phyloP scores from a whole-genome alignment of 2,329 filamentous ascomycete genomes.

The Diaporthe ampelina region DNA sequence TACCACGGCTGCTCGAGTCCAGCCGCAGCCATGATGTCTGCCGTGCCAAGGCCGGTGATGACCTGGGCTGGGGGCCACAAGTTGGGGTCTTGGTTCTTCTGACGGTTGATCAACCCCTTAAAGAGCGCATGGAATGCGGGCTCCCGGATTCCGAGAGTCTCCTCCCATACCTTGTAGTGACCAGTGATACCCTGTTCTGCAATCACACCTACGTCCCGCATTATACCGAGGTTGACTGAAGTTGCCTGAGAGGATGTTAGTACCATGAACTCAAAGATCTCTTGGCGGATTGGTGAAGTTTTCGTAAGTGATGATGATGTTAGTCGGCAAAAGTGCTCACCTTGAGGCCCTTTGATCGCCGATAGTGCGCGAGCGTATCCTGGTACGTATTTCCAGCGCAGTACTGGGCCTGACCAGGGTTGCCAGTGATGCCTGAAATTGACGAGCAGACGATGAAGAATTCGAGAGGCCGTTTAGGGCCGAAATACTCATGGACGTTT shows the following conservation, averaged over 20 bases:
- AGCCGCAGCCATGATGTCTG: constrained; percentile 34
- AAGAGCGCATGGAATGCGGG: constrained; percentile 9
- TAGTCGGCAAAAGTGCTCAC: too few relatives aligned
- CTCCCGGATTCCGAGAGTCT: constrained; percentile 10
- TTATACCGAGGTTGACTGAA: constrained; percentile 25
- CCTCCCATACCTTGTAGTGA: constrained; percentile 5
- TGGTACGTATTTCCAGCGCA: constrained; percentile 49
- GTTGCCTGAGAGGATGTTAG: constrained; percentile 34
- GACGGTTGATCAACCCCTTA: background rate
- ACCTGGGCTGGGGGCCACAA: constrained; percentile 6
- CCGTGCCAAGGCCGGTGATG: constrained; percentile 27
- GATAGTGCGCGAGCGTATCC: constrained; percentile 41
- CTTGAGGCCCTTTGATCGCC: too few relatives aligned
- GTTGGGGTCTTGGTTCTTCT: background rate
- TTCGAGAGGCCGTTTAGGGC: background rate
- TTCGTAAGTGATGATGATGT: too few relatives aligned
- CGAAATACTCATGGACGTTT: constrained; percentile 18
- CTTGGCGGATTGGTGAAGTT: too few relatives aligned
- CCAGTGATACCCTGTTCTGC: constrained; percentile 19
- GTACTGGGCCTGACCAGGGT: constrained; percentile 47
- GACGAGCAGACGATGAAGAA: constrained; percentile 40
- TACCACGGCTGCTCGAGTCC: constrained; percentile 34
- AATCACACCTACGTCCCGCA: constrained; percentile 32
- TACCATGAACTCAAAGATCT: too few relatives aligned
- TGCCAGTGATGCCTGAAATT: constrained; percentile 44